These are phyloP conservation scores for Prunus yedoensis DNA, from an alignment of 331 rosid genomes.

Conservation along the genomic window DNA sequence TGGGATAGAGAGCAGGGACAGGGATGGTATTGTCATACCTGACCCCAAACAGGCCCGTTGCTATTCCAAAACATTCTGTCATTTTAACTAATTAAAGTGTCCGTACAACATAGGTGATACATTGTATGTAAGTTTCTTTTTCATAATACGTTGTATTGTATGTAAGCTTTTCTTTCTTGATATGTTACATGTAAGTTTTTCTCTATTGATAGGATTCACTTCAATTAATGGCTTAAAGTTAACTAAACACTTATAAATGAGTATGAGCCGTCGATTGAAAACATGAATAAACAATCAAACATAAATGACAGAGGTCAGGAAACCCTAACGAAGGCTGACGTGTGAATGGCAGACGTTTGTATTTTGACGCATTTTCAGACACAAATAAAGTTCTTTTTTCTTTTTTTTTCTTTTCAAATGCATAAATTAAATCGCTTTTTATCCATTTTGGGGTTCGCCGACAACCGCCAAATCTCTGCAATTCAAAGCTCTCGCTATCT, in stretches of 20 bases:
- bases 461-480: conserved; percentile 26
- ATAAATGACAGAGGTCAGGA: neutral
- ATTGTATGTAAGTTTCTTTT: too few relatives aligned
- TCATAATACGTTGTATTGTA: too few relatives aligned
- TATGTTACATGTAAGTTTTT: too few relatives aligned
- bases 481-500: neutral
- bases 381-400: too few relatives aligned
- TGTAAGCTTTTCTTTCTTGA: too few relatives aligned
- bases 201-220: too few relatives aligned
- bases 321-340: conserved; percentile 17
- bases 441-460: conserved; percentile 22
- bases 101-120: too few relatives aligned
- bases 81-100: too few relatives aligned
- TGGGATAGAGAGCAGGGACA: rapidly evolving
- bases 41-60: rapidly evolving
- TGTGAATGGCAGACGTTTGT: neutral
- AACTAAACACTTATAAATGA: too few relatives aligned
- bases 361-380: neutral
- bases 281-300: neutral
- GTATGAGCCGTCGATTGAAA: neutral
- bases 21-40: too few relatives aligned
- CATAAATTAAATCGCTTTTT: neutral
- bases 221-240: too few relatives aligned
- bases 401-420: neutral
- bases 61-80: rapidly evolving